Percentiles rank a stretch among this genome's conserved stretches.
Evolutionary conservation across 1,284 basidiomycete genomes (phyloP).

Genomic region (Apiotrichum brassicae): DNA sequence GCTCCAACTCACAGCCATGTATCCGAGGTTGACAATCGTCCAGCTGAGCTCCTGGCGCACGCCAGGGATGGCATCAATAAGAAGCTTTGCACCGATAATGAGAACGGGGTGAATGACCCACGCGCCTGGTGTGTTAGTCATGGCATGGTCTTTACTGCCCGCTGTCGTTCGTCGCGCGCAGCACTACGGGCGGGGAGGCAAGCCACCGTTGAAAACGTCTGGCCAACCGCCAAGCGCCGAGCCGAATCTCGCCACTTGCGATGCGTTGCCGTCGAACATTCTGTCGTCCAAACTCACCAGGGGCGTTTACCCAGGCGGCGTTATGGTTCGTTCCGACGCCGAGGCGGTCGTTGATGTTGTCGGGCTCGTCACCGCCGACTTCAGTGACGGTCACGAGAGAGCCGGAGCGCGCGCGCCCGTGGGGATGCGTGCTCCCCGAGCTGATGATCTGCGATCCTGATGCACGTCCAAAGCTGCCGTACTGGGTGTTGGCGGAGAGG

Average conservation of each 20-base stretch:
- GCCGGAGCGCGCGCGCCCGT: slow-evolving; percentile 17
- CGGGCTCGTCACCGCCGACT: slow-evolving; percentile 67
- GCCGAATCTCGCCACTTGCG: too few relatives aligned
- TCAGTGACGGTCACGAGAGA: slow-evolving; percentile 77
- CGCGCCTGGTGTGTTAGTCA: slow-evolving; percentile 58
- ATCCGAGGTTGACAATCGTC: slow-evolving; percentile 89
- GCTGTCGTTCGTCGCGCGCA: too few relatives aligned
- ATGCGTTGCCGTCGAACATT: too few relatives aligned
- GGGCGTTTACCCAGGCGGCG: slow-evolving; percentile 96
- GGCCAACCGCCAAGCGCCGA: too few relatives aligned
- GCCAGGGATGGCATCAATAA: slow-evolving; percentile 89
- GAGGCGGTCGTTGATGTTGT: slow-evolving; percentile 69
- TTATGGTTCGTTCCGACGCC: slow-evolving; percentile 83
- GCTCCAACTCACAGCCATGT: slow-evolving; percentile 76
- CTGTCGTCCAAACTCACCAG: slow-evolving; percentile 57
- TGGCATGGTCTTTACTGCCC: too few relatives aligned
- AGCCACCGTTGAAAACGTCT: too few relatives aligned
- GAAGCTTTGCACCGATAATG: slow-evolving; percentile 81
- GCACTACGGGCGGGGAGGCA: too few relatives aligned
- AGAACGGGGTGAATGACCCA: slow-evolving; percentile 97
- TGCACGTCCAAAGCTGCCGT: slow-evolving; percentile 6
- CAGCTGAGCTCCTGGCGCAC: slow-evolving; percentile 92
- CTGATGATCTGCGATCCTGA: background rate
- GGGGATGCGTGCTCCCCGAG: background rate
- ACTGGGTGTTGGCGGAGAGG: slow-evolving; percentile 5